Conservation (phyloP, 345 rosid genomes). For the Acer yangbiense region DNA sequence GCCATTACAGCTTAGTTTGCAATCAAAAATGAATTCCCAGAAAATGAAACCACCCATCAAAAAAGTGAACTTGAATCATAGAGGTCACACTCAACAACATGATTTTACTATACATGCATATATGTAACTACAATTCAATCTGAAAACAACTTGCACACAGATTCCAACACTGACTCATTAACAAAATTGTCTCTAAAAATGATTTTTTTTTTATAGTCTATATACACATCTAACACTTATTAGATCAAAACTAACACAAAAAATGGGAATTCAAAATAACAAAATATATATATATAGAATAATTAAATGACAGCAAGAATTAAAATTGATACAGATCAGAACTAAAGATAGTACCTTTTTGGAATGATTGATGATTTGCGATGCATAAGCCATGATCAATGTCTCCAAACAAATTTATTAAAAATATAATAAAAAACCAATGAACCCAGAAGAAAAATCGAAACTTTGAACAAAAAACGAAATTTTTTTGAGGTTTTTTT, state of each 20-base stretch:
- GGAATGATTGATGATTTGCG: slow-evolving; percentile 59
- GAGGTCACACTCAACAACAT: not conserved
- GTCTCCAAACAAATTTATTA: slow-evolving; percentile 14
- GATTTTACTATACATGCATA: not conserved
- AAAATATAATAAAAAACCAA: not conserved
- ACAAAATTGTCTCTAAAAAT: not conserved
- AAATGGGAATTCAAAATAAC: not conserved
- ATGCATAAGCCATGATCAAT: slow-evolving; percentile 56
- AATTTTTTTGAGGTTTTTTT: not conserved
- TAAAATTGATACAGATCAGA: not conserved
- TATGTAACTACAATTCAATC: not conserved
- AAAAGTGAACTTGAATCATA: not conserved
- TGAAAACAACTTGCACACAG: not conserved
- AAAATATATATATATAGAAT: no score
- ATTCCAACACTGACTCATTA: not conserved
- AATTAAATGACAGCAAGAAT: not conserved
- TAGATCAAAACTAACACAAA: not conserved
- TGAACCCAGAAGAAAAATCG: not conserved
- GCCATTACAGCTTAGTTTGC: not conserved
- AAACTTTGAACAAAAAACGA: not conserved
- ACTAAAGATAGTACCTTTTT: slow-evolving; percentile 42
- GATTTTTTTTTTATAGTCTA: not conserved
- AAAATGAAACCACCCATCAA: not conserved
- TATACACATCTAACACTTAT: not conserved
- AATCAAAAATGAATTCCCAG: not conserved